phyloP scores from a whole-genome alignment of 2,329 filamentous ascomycete species.

The Colletotrichum chrysophilum region DNA sequence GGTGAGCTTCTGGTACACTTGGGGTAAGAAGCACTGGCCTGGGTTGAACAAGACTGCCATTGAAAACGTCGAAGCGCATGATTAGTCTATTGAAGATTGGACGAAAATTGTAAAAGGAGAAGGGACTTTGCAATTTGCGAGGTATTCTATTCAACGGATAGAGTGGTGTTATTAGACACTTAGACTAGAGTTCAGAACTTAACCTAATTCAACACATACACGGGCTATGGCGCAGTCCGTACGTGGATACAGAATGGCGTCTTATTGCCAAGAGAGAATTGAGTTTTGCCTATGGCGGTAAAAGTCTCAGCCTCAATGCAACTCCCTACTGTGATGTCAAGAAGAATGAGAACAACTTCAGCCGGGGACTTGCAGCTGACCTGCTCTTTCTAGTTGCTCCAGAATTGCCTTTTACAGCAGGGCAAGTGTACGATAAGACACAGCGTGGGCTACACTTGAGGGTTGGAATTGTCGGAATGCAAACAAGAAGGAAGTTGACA shows the following conservation, averaged over 20 bases:
- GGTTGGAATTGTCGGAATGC: not conserved
- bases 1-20: slow-evolving; percentile 9
- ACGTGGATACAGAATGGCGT: accelerated
- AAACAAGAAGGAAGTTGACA: not conserved
- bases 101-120: accelerated
- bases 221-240: not conserved
- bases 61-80: slow-evolving; percentile 1
- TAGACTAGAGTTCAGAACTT: not conserved
- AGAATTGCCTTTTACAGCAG: no score
- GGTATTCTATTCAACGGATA: not conserved
- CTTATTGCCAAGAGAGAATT: not conserved
- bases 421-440: not conserved
- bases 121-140: not conserved
- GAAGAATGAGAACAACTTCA: no score
- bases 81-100: not conserved
- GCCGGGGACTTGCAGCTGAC: no score
- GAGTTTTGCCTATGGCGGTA: not conserved
- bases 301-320: not conserved
- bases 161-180: not conserved
- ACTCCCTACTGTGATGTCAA: not conserved
- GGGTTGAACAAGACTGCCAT: slow-evolving; percentile 15
- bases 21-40: slow-evolving; percentile 17
- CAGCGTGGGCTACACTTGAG: not conserved
- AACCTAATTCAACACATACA: not conserved
- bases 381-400: not conserved